Base-by-base conservation (phyloP, 2,329 filamentous ascomycete species). In the Allantophomopsis cytisporea region DNA sequence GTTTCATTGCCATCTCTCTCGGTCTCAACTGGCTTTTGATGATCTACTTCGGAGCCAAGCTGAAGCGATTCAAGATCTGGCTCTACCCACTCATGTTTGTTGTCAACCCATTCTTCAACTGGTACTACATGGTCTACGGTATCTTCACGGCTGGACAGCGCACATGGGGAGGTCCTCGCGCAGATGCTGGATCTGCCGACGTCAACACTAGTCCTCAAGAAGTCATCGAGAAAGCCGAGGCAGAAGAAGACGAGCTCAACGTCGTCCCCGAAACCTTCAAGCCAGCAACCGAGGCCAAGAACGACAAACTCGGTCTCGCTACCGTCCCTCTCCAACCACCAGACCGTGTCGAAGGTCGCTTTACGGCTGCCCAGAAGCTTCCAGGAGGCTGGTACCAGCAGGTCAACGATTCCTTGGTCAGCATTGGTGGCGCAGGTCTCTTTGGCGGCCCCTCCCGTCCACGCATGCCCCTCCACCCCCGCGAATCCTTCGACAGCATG, bases 61-160 rank as follows among this genome's bases (percentile, higher is more conserved):
- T 96, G 37, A 79, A 80, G 44, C 75, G 91, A 10, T 95, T 81
- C 66, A 96, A 98, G 66, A 83, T 93, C 45, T 89, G 85, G 80
- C 68, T 96, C 5, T 96, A 96, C 56, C 89, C 89, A 0, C 52
- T 96, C 45, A 95, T 96, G 87, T 96, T 95, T 56, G 63, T 94
- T 36, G 60, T 95, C 46, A 96, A 95, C 54, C 89, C 91, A 1
- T 93, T 96, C 55, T 88, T 95, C 69, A 96, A 96, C 61, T 96
- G 89, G 89, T 74, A 86, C 42, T 96, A 96, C 64, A 94, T 95
- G 45, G 82, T 94, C 2, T 94, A 95, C 58, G 88, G 87, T 35
- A 93, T 94, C 50, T 91, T 94, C 60, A 95, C 89, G 1, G 87
- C 88, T 21, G 87, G 88, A 15, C 86, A 94, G 57, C 73, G 89